phyloP scores from a whole-genome alignment of 2,329 filamentous ascomycete species.

The Orbilia quercus region DNA sequence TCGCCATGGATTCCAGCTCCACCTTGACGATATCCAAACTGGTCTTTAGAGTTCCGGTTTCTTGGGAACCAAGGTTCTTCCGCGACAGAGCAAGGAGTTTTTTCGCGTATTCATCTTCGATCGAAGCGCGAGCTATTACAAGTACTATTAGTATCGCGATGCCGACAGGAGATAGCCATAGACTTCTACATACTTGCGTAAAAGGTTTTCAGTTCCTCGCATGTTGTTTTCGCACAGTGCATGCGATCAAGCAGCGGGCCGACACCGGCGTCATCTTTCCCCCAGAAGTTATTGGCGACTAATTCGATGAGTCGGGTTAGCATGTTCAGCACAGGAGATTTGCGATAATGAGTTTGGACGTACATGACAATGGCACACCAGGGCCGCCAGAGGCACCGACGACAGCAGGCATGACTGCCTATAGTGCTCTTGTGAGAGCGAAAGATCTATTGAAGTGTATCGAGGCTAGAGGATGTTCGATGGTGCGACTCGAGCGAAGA shows the following conservation, averaged over 20 bases:
- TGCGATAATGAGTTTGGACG: conserved; percentile 58
- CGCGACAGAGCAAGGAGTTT: conserved; percentile 87
- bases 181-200: conserved; percentile 75
- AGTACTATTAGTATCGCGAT: neutral
- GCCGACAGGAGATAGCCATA: neutral
- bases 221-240: conserved; percentile 91
- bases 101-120: conserved; percentile 95
- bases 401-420: conserved; percentile 49
- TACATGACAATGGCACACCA: conserved; percentile 76
- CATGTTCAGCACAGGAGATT: conserved; percentile 61
- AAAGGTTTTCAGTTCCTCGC: conserved; percentile 91
- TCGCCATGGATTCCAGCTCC: conserved; percentile 92
- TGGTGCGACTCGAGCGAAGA: neutral
- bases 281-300: conserved; percentile 99
- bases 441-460: conserved; percentile 6
- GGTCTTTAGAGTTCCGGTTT: conserved; percentile 81
- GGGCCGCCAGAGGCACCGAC: conserved; percentile 68
- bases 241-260: conserved; percentile 91
- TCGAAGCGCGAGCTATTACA: conserved; percentile 80
- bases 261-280: conserved; percentile 97
- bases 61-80: conserved; percentile 88
- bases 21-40: conserved; percentile 88
- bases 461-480: conserved; percentile 12
- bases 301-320: conserved; percentile 31
- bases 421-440: conserved; percentile 32